Base-by-base conservation (phyloP, 1,284 basidiomycete species). In the Xerocomus amazonicus region DNA sequence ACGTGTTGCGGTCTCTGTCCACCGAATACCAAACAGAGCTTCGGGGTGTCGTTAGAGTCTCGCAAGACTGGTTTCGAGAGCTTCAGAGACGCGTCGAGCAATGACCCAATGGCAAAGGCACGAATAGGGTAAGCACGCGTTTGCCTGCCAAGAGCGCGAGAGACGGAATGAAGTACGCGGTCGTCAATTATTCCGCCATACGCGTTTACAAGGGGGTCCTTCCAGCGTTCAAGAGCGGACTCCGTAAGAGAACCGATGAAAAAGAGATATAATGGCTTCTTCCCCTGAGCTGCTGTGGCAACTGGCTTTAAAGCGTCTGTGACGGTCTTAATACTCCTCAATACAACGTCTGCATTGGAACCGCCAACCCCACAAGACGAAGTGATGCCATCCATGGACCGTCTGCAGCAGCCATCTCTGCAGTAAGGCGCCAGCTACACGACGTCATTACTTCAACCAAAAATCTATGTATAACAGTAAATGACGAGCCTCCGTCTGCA, bases 241-340 rank as follows among this genome's bases (percentile, higher is more conserved):
- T 63, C 61, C 3, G 62, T 63, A n/a, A 63, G 52, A 3, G 59
- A 58, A 35, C 62, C 59, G 3, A 59, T 33, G 10, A 56, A 54
- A n/a, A 63, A 17, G 34, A 35, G 34, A 35, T 35, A 35, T 6
- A 35, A 16, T 4, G 44, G 44, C 23, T 59, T 59, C 40, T 50
- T 55, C 37, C 23, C 41, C 9, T 19, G 6, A 6, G 28, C 2
- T 0, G 35, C 26, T n/a, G 29, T 16, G 14, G 36, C 13, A 9
- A 17, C 7, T 17, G 34, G 34, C 34, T 35, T 35, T 17, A 16
- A 35, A 35, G 17, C 7, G n/a, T 35, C 53, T 2, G 50, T 14
- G 19, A 23, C 19, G 19, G 46, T 53, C n/a, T 57, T 52, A 3
- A 29, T 55, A 23, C 19, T 23, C 19, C 16, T 63, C 55, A 64